Evolutionary conservation across 768 basidiomycete species (phyloP), one percentile per base, ranked within the genome.

Genomic region (Podaxis mareebaensis): DNA sequence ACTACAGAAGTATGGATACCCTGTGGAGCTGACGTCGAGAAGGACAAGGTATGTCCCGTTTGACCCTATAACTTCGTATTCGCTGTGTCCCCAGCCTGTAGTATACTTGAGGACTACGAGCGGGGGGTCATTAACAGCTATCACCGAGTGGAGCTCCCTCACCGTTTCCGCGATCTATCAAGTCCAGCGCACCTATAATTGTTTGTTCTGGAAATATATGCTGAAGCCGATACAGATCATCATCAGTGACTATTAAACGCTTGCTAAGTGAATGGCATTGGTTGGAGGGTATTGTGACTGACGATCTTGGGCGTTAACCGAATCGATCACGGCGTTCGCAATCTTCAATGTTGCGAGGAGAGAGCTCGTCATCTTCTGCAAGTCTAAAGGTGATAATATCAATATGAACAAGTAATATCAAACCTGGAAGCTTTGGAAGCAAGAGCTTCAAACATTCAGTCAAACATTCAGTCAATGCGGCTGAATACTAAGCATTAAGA

Each of bases 81-180:
- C 80, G 3, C 75, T 71, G 60, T 85, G 78, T 3, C 85, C 85
- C 82, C 85, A 87, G 0, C 84, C 73, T 2, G 83, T 82, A 12
- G 66, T 77, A 69, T 85, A 87, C 65, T 84, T 84, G 64, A 91
- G 78, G 22, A 93, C 42, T 12, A 20, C n/a, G 1, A 26, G 26
- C n/a, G 38, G 36, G 44, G 46, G 1, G 24, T 26, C 13, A 28
- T 40, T 39, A 42, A 17, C 7, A 57, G 4, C 10, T 12, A 40
- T 6, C 20, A 30, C 30, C 20, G 15, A 8, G 26, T 42, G 39
- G 48, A 12, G 42, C 7, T 10, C 2, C 67, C 80, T 33, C 66
- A 91, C 92, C 89, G 66, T 83, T 83, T 62, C 83, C 82, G 33
- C 84, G 80, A 73, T 94, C 92, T 49, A 93, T 78, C n/a, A 93